Evolutionary conservation across 495 filamentous ascomycete species (phyloP).

Genomic region (Tuber indicum): DNA sequence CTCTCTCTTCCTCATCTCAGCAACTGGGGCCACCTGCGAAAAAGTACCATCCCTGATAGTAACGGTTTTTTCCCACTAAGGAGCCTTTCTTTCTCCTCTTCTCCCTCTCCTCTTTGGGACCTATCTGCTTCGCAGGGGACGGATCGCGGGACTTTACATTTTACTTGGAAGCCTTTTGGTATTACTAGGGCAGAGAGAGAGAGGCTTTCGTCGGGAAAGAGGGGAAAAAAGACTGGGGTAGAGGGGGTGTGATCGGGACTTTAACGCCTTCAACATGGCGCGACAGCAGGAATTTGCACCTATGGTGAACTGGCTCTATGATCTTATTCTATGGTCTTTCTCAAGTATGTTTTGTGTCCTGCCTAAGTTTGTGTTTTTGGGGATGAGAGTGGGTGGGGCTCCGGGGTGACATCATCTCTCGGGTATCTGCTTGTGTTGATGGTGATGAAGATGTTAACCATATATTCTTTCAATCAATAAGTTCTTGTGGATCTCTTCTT

Average conservation of each 20-base stretch:
- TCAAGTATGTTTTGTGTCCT: slow-evolving; percentile 44
- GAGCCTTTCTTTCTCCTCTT: neutral
- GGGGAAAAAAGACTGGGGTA: neutral
- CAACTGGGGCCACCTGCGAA: neutral
- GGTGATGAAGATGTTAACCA: slow-evolving; percentile 38
- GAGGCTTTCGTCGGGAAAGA: neutral
- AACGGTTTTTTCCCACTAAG: neutral
- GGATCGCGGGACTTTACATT: neutral
- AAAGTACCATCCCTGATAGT: neutral
- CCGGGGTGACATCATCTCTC: neutral
- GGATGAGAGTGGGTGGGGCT: neutral
- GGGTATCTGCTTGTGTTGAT: neutral
- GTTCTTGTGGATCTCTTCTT: slow-evolving; percentile 94
- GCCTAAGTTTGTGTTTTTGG: neutral
- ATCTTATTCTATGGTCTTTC: slow-evolving; percentile 63
- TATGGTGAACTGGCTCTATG: slow-evolving; percentile 60
- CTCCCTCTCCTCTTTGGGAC: neutral
- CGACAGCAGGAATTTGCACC: slow-evolving; percentile 47
- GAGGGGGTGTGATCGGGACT: neutral
- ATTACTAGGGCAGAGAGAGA: neutral
- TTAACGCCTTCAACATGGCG: slow-evolving; percentile 15
- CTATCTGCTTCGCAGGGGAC: neutral
- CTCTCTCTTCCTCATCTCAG: neutral
- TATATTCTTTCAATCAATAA: slow-evolving; percentile 69
- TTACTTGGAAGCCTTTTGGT: neutral